A percentile compares a stretch with the other conserved stretches of the same genome.
Conservation (phyloP, 805 yeast genomes). For the Starmerella apicola region DNA sequence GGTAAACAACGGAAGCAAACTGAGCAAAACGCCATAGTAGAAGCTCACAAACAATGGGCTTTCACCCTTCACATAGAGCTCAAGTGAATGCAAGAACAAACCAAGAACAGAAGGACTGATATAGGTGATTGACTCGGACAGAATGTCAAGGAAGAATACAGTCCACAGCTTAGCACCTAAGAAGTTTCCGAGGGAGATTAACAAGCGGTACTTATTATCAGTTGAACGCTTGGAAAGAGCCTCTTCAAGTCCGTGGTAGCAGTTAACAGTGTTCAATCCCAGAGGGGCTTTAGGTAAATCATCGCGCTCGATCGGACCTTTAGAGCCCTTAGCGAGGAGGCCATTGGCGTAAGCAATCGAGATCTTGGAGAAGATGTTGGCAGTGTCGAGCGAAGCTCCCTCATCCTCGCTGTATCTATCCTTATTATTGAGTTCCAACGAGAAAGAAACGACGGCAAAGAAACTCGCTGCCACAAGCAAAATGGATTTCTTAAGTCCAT, state of each 20-base stretch:
- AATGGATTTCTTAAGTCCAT: not conserved
- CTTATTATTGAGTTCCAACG: constrained; percentile 10
- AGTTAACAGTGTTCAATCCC: constrained; percentile 16
- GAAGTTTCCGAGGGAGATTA: constrained; percentile 9
- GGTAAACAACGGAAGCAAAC: constrained; percentile 17
- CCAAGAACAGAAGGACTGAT: constrained; percentile 16
- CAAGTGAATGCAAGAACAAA: constrained; percentile 16
- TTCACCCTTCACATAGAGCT: constrained; percentile 8
- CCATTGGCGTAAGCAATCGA: constrained; percentile 15
- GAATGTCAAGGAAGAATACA: constrained; percentile 10
- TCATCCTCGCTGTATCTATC: not conserved
- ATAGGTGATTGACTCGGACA: constrained; percentile 12
- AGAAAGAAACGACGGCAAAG: constrained; percentile 4
- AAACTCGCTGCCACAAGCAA: constrained; percentile 1
- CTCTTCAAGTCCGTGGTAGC: constrained; percentile 9
- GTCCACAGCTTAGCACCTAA: constrained; percentile 3
- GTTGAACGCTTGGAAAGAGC: constrained; percentile 3
- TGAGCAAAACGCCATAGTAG: constrained; percentile 18
- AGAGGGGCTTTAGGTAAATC: constrained; percentile 20
- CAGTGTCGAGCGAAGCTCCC: constrained; percentile 10
- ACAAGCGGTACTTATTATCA: constrained; percentile 11
- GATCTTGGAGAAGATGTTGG: constrained; percentile 17
- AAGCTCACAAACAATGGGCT: constrained; percentile 15
- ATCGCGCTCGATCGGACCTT: constrained; percentile 8
- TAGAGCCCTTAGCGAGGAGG: constrained; percentile 13